Conservation (phyloP, 345 rosid genomes). For the Microthlaspi erraticum region DNA sequence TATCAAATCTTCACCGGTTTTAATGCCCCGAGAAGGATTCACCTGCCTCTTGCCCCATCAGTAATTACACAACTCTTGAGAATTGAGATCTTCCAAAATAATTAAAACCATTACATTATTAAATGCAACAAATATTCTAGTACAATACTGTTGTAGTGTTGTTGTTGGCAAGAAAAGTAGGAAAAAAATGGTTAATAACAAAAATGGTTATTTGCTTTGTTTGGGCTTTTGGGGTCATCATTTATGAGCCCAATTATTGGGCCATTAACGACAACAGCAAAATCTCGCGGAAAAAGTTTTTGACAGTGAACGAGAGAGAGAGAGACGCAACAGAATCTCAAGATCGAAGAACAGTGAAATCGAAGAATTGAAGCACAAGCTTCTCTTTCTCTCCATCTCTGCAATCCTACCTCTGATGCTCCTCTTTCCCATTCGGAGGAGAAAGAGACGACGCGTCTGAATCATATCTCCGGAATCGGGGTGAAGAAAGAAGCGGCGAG, state of each 20-base stretch:
- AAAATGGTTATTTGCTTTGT: not conserved
- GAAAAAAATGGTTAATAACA: too few relatives aligned
- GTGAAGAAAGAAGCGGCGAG: not conserved
- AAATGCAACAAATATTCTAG: too few relatives aligned
- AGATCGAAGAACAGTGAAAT: conserved; percentile 43
- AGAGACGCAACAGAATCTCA: conserved; percentile 32
- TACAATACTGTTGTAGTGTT: too few relatives aligned
- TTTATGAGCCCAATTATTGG: conserved; percentile 14
- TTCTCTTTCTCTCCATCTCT: conserved; percentile 16
- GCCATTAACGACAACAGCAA: not conserved
- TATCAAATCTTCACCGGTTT: not conserved
- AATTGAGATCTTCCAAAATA: conserved; percentile 2
- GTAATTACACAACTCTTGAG: conserved; percentile 4
- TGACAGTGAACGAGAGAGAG: conserved; percentile 18
- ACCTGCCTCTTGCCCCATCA: conserved; percentile 8
- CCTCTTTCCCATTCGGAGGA: not conserved
- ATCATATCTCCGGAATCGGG: conserved; percentile 17
- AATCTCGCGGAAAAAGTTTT: conserved; percentile 22
- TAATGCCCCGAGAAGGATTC: conserved; percentile 17
- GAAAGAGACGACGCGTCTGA: conserved; percentile 18
- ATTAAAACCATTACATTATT: too few relatives aligned
- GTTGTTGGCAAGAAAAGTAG: not conserved
- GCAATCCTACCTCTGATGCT: conserved; percentile 6
- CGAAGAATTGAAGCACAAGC: conserved; percentile 37
- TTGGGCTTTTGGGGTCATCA: conserved; percentile 18